A percentile compares a stretch with the other conserved stretches of the same genome.
Evolutionary conservation across 768 basidiomycete genomes (phyloP).

Genomic region (Suillus clintonianus): DNA sequence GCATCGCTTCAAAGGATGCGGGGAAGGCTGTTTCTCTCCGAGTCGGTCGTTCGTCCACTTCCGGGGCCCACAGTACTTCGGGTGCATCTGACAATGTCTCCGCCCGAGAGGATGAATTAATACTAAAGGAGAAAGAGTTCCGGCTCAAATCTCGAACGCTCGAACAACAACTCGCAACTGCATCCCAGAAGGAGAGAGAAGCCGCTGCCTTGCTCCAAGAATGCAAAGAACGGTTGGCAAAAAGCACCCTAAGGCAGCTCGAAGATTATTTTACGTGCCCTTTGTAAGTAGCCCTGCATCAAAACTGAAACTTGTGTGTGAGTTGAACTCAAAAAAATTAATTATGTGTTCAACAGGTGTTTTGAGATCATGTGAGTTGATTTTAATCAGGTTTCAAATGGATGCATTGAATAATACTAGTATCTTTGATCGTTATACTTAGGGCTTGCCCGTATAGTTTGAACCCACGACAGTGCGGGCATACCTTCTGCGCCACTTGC

Average conservation of each 20-base stretch:
- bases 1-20: too few relatives aligned
- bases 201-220: constrained; percentile 42
- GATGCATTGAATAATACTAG: neutral
- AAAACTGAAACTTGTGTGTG: constrained; percentile 3
- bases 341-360: constrained; percentile 47
- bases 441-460: constrained; percentile 59
- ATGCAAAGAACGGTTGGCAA: constrained; percentile 31
- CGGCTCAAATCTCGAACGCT: constrained; percentile 37
- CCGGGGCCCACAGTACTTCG: neutral
- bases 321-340: constrained; percentile 12
- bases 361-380: constrained; percentile 56
- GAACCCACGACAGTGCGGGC: constrained; percentile 59
- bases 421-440: constrained; percentile 2
- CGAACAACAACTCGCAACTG: constrained; percentile 40
- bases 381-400: neutral
- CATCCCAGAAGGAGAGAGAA: constrained; percentile 45
- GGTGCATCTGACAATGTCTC: neutral
- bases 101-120: constrained; percentile 35
- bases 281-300: constrained; percentile 53
- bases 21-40: neutral
- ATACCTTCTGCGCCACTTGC: constrained; percentile 68
- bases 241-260: constrained; percentile 48
- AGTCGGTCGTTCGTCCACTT: too few relatives aligned
- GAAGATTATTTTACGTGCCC: constrained; percentile 69
- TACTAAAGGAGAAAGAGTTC: constrained; percentile 40